Evolutionary conservation across 2,329 filamentous ascomycete species (phyloP).

Genomic region (Geosmithia putterillii): DNA sequence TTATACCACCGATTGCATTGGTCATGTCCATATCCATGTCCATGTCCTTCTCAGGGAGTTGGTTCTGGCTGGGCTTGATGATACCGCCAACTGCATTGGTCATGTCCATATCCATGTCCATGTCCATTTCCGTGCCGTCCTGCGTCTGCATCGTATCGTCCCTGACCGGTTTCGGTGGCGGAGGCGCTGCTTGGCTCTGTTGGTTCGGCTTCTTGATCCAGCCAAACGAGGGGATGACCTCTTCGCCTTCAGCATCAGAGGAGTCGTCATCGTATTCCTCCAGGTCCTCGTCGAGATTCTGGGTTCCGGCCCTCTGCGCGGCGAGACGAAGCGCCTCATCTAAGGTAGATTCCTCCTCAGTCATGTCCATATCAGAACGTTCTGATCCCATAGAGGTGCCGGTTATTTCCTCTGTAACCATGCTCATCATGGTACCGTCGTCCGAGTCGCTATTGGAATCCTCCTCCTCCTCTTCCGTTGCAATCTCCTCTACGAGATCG

Average conservation of each 20-base stretch:
- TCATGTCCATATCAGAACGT: slow-evolving; percentile 41
- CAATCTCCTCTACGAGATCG: slow-evolving; percentile 36
- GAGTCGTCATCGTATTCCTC: slow-evolving; percentile 43
- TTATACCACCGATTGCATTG: slow-evolving; percentile 40
- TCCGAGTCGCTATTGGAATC: slow-evolving; percentile 32
- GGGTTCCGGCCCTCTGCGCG: slow-evolving; percentile 61
- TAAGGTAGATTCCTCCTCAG: slow-evolving; percentile 56
- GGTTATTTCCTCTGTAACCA: slow-evolving; percentile 69
- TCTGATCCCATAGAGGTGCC: slow-evolving; percentile 53
- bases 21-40: slow-evolving; percentile 36
- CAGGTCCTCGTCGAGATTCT: slow-evolving; percentile 42
- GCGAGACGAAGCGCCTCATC: slow-evolving; percentile 71
- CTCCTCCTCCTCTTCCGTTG: slow-evolving; percentile 18
- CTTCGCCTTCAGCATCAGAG: slow-evolving; percentile 39
- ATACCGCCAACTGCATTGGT: slow-evolving; percentile 45
- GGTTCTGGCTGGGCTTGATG: slow-evolving; percentile 12
- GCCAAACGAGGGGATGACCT: slow-evolving; percentile 64
- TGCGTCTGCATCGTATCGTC: slow-evolving; percentile 4
- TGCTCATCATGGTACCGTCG: slow-evolving; percentile 69
- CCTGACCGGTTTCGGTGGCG: not conserved
- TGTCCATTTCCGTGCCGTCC: slow-evolving; percentile 17
- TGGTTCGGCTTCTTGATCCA: slow-evolving; percentile 47
- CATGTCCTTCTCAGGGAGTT: slow-evolving; percentile 27
- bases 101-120: slow-evolving; percentile 28
- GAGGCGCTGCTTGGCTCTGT: not conserved